Base-by-base conservation (phyloP, 306 rosid genomes). In the Canavalia gladiata region DNA sequence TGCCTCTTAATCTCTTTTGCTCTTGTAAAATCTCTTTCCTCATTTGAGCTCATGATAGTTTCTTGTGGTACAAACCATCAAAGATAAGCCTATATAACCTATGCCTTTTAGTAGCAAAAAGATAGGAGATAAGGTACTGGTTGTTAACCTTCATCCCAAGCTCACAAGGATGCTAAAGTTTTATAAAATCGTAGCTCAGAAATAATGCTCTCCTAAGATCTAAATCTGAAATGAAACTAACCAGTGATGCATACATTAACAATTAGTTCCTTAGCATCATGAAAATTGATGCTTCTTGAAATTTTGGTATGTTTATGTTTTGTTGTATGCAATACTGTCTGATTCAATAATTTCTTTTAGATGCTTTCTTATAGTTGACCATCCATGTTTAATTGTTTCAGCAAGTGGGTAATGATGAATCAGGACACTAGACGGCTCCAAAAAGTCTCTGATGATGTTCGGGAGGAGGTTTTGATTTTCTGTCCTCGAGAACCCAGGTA, bases 381-480 rank as follows among this genome's bases (percentile, higher is more conserved):
- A 55, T 78, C 41, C 71, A 39, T 41, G 54, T 71, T 75, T 54
- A 71, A 70, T 83, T 83, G 74, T 89, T 90, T 83, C 86, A 95
- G 99, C 86, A 95, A 95, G 87, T 95, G 99, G 99, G 82, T 93
- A 83, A 93, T 93, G 99, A 93, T 93, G 99, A 95, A 92, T 74
- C 83, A 90, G 82, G 93, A 95, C 84, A 93, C 97, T 9, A 86
- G 99, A 86, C 85, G 98, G 63, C 92, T 93, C 62, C 98, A 93
- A 84, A 95, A 93, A 82, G 91, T 93, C 13, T 84, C 82, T 3
- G 99, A 92, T 66, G 99, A 91, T 43, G 89, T 95, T 60, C 89
- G 96, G 7, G 93, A 95, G 8, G 99, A 95, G 86, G 80, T 79
- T 79, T 77, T 95, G 58, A 78, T 90, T 46, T 90, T 72, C 81